Conservation (phyloP, 2,329 filamentous ascomycete species). For the Colletotrichum orbiculare region DNA sequence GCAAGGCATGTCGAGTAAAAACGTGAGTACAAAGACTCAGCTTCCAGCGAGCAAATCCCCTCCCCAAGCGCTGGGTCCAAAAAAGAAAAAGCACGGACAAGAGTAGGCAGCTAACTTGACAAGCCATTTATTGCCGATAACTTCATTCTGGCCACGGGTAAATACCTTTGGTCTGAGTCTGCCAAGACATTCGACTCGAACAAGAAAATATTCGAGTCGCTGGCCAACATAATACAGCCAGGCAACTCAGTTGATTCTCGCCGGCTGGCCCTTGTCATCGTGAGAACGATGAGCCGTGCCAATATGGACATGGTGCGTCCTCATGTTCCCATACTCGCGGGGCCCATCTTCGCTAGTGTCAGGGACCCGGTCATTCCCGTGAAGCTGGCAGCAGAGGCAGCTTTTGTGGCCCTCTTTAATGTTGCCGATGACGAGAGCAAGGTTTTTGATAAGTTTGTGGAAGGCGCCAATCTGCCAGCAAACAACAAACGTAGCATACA, state of each 20-base stretch:
- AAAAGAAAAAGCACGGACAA: too few species aligned
- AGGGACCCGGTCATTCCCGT: constrained; percentile 93
- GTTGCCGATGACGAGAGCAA: constrained; percentile 88
- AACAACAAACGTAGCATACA: constrained; percentile 89
- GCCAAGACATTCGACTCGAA: constrained; percentile 78
- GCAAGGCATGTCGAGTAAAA: constrained; percentile 81
- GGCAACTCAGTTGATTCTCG: constrained; percentile 85
- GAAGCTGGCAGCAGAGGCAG: constrained; percentile 93
- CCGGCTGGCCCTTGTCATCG: constrained; percentile 85
- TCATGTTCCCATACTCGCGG: constrained; percentile 82
- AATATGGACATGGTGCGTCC: constrained; percentile 85
- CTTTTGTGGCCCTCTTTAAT: constrained; percentile 90
- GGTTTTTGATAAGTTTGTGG: constrained; percentile 92
- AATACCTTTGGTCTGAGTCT: constrained; percentile 81
- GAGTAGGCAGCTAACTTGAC: too few species aligned
- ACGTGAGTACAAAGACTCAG: constrained; percentile 63
- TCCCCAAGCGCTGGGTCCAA: too few species aligned
- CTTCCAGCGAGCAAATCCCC: not conserved
- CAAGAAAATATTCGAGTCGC: constrained; percentile 82
- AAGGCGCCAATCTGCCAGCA: constrained; percentile 73
- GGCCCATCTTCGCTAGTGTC: constrained; percentile 88
- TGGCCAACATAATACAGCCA: constrained; percentile 80
- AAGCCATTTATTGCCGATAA: constrained; percentile 90
- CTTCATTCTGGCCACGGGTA: constrained; percentile 87
- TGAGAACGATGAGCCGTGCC: constrained; percentile 84